phyloP scores from a whole-genome alignment of 768 basidiomycete species.

The Wakefieldia striispora region DNA sequence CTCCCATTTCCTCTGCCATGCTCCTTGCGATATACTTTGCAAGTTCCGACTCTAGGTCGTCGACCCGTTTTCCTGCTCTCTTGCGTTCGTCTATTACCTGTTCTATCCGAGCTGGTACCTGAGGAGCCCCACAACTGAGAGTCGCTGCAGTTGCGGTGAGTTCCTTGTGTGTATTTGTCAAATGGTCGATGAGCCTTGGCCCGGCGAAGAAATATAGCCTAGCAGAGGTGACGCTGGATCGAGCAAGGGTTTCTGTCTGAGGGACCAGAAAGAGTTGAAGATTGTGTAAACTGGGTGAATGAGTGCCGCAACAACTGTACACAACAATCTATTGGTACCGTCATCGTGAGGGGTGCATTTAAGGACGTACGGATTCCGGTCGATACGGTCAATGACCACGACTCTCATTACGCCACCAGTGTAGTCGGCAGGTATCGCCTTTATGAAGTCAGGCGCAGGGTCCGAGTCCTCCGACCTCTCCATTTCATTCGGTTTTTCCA shows the following conservation, averaged over 20 bases:
- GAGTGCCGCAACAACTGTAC: conserved; percentile 77
- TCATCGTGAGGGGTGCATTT: conserved; percentile 4
- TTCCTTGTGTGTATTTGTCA: conserved; percentile 54
- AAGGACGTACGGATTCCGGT: conserved; percentile 67
- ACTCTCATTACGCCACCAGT: conserved; percentile 76
- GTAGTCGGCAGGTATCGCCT: conserved; percentile 65
- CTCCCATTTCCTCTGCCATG: conserved; percentile 38
- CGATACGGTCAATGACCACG: conserved; percentile 78
- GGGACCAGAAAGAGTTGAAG: conserved; percentile 71
- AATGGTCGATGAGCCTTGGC: conserved; percentile 64
- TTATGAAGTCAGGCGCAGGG: conserved; percentile 51
- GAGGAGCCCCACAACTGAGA: conserved; percentile 65
- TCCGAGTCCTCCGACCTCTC: conserved; percentile 34
- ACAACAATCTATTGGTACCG: not conserved
- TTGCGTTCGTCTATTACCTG: conserved; percentile 68
- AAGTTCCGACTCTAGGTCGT: conserved; percentile 68
- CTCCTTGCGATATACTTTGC: conserved; percentile 47
- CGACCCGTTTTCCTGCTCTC: conserved; percentile 62
- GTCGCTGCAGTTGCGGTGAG: conserved; percentile 56
- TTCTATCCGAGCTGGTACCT: conserved; percentile 65
- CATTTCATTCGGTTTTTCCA: conserved; percentile 40
- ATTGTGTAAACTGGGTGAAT: conserved; percentile 73
- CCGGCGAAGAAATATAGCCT: conserved; percentile 85
- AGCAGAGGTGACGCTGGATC: conserved; percentile 58
- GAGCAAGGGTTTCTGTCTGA: conserved; percentile 63